A percentile compares a stretch with the other conserved stretches of the same genome.
phyloP scores from a whole-genome alignment of 2,329 filamentous ascomycete species.

The Colletotrichum camelliae region DNA sequence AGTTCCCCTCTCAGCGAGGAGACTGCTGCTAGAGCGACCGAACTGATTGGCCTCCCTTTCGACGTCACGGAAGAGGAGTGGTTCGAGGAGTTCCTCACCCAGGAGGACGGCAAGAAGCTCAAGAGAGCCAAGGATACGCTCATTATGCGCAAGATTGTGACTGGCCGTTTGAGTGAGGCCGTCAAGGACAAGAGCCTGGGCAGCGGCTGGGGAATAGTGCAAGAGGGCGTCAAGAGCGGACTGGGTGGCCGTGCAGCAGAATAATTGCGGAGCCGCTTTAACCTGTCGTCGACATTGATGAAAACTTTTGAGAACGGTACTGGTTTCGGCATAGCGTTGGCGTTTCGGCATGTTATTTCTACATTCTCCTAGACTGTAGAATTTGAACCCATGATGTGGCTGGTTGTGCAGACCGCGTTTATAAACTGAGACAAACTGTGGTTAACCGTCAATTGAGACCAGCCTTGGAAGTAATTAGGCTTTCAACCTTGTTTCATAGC shows the following conservation, averaged over 20 bases:
- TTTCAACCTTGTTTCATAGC: neutral
- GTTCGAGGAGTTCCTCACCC: constrained; percentile 72
- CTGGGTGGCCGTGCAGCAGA: constrained; percentile 25
- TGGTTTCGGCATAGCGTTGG: constrained; percentile 20
- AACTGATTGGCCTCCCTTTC: constrained; percentile 78
- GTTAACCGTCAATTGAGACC: neutral
- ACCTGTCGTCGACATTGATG: neutral
- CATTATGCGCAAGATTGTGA: constrained; percentile 75
- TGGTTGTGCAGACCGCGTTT: neutral
- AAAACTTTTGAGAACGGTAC: neutral
- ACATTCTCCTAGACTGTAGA: neutral
- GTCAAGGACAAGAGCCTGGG: constrained; percentile 47
- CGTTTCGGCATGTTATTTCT: constrained; percentile 13
- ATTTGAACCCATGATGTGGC: neutral
- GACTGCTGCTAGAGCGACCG: constrained; percentile 62
- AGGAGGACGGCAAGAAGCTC: constrained; percentile 68
- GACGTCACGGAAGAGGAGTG: constrained; percentile 72
- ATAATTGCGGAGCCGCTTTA: neutral
- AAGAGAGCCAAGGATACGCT: constrained; percentile 75
- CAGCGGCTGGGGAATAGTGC: constrained; percentile 53
- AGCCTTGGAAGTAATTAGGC: neutral
- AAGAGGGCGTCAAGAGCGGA: constrained; percentile 58
- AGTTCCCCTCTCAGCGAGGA: constrained; percentile 41
- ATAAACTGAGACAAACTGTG: neutral
- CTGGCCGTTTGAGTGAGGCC: constrained; percentile 61